Evolutionary conservation across 345 rosid species (phyloP), one percentile per base, ranked within the genome.

Genomic region (Aurinia saxatilis): DNA sequence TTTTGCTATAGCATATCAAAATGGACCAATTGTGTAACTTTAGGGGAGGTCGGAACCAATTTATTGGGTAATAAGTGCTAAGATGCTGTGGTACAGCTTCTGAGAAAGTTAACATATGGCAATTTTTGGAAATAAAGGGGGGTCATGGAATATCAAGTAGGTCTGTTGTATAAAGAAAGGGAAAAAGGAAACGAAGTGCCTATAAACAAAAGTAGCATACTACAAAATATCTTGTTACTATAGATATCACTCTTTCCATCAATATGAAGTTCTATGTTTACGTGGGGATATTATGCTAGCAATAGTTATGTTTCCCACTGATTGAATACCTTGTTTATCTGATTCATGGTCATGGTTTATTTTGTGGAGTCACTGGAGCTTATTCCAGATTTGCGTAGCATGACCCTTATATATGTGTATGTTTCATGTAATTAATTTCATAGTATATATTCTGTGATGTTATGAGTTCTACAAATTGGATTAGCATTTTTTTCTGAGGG

Each of bases 311-410:
- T 42, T 58, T 47, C 35, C 19, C 10, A n/a, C 30, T 7, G 34
- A 13, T 35, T 61, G 11, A 9, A 19, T 60, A 33, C 5, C 3
- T 21, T 33, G 18, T 17, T 12, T 10, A 46, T 46, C 33, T n/a
- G 30, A 34, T 19, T 21, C 35, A 4, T 38, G 36, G 36, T 25
- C 23, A 39, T 40, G 37, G 30, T 40, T 42, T 8, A 45, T 33
- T 45, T 46, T 23, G 21, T 36, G 66, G 45, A 61, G 13, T 60
- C 19, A 34, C 5, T 45, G 53, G 19, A 45, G 65, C 65, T 60
- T 59, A 11, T 29, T 31, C 19, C 29, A 17, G 2, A 29, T 45
- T 29, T 58, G 38, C n/a, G 19, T 14, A 46, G 23, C 40, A 60
- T 60, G 53, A 44, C 9, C 10, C 4, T 25, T 3, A 18, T 23